phyloP scores from a whole-genome alignment of 1,139 yeast genomes.

The Eremothecium gossypii region DNA sequence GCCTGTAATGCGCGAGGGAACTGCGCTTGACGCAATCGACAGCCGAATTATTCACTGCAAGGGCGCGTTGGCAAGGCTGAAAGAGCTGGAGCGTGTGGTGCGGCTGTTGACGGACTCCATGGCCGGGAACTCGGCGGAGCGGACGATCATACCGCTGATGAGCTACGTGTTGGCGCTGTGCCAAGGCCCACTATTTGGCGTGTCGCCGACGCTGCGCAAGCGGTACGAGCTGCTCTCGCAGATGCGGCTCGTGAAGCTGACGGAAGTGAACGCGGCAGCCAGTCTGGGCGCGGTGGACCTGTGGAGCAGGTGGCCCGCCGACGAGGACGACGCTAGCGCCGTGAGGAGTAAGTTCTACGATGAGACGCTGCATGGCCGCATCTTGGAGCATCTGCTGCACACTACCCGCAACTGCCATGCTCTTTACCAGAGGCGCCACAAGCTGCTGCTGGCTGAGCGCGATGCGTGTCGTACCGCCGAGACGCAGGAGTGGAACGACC shows the following conservation, averaged over 20 bases:
- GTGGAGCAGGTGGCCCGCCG: slow-evolving; percentile 12
- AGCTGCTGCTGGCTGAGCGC: slow-evolving; percentile 36
- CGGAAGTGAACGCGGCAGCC: slow-evolving; percentile 13
- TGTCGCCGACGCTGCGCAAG: slow-evolving; percentile 22
- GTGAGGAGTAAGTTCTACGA: slow-evolving; percentile 21
- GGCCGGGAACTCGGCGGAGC: slow-evolving; percentile 12
- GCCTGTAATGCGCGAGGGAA: slow-evolving; percentile 14
- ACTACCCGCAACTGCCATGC: slow-evolving; percentile 33
- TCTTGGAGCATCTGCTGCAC: slow-evolving; percentile 15
- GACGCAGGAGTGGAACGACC: slow-evolving; percentile 22
- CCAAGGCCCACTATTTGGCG: slow-evolving; percentile 25
- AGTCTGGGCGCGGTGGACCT: slow-evolving; percentile 13
- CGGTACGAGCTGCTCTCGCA: slow-evolving; percentile 21
- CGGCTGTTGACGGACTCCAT: slow-evolving; percentile 18
- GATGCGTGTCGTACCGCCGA: slow-evolving; percentile 25
- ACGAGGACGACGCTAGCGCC: slow-evolving; percentile 8
- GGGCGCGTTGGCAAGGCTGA: slow-evolving; percentile 19
- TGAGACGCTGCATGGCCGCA: slow-evolving; percentile 19
- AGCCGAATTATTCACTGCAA: slow-evolving; percentile 24
- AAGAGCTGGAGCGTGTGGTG: slow-evolving; percentile 19
- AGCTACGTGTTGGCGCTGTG: slow-evolving; percentile 23
- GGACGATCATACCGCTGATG: slow-evolving; percentile 22
- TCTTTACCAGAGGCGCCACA: slow-evolving; percentile 41
- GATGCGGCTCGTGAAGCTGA: slow-evolving; percentile 18
- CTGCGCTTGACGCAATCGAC: slow-evolving; percentile 21